Evolutionary conservation across 129 eudicot species (phyloP), one percentile per base, ranked within the genome.

Genomic region (Flaveria sonorensis): DNA sequence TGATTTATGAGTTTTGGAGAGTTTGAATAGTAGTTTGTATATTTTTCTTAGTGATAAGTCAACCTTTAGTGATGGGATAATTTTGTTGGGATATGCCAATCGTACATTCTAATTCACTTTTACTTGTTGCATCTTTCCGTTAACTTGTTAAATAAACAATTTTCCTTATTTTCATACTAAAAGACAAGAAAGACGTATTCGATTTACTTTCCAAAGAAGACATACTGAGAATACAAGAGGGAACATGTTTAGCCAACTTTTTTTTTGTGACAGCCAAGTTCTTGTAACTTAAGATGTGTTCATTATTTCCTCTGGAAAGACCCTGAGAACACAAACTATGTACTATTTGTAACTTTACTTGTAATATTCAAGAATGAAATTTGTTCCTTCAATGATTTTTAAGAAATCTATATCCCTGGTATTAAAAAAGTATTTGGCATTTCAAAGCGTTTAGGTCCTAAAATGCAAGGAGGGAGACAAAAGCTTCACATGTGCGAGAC

Each of bases 1-100:
- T 68, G 71, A 24, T 46, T 16, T 30, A 46, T 71, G 71, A 70
- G 19, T 19, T 7, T 69, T 13, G 15, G 76, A 14, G 61, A 59
- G 53, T 45, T 43, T 57, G 4, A 23, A 32, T 69, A 21, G 51
- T 55, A 77, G 81, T 77, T 56, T 43, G 46, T 23, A 24, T 68
- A 61, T 24, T 42, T 57, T 18, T 10, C 40, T 12, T 28, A 9
- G 20, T 13, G 18, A 0, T 43, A 6, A 52, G 30, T 76, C 43
- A 65, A 30, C 13, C 28, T 18, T 51, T 50, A 36, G 62, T 24
- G 32, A 45, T 26, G 4, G 13, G 8, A 36, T 66, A 12, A 20
- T 20, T 39, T 24, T 4, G 5, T 30, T 30, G 36, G 2, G 30
- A 26, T 26, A 26, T 26, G 30, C 30, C 2, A 26, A 30, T 30